Conservation (phyloP, 1,284 basidiomycete species). For the Sutorius eximius region DNA sequence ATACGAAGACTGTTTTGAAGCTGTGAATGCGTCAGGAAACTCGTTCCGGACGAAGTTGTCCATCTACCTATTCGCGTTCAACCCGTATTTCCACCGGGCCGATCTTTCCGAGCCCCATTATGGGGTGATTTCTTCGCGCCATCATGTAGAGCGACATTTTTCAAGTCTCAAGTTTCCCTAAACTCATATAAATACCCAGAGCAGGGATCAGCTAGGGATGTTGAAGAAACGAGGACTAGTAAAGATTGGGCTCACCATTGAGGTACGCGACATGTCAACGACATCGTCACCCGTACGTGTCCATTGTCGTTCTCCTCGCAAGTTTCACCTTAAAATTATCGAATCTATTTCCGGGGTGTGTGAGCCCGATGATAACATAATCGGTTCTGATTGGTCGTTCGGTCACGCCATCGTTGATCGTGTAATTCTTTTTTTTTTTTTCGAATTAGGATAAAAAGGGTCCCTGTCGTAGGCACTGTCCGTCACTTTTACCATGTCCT, state of each 20-base stretch:
- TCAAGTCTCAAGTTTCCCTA: not conserved
- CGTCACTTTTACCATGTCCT: constrained; percentile 21
- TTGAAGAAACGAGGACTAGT: too few relatives aligned
- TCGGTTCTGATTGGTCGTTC: constrained; percentile 19
- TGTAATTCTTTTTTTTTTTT: constrained; percentile 10
- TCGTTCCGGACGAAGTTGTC: not conserved
- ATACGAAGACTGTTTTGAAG: not conserved
- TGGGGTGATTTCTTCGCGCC: not conserved
- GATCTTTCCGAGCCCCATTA: not conserved
- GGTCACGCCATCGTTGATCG: constrained; percentile 23
- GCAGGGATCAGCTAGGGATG: not conserved
- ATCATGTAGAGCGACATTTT: not conserved
- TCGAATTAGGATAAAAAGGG: constrained; percentile 4
- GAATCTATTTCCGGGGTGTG: not conserved
- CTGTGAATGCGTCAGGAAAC: not conserved
- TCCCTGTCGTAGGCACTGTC: not conserved
- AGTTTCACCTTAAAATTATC: too few relatives aligned
- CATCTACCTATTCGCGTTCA: not conserved
- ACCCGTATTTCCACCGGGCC: not conserved
- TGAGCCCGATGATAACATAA: constrained; percentile 3
- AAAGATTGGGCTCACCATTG: not conserved
- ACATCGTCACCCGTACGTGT: not conserved
- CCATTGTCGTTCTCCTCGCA: too few relatives aligned
- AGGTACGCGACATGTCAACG: too few relatives aligned
- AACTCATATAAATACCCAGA: not conserved